Conservation (phyloP, 306 rosid genomes). For the Benincasa hispida region DNA sequence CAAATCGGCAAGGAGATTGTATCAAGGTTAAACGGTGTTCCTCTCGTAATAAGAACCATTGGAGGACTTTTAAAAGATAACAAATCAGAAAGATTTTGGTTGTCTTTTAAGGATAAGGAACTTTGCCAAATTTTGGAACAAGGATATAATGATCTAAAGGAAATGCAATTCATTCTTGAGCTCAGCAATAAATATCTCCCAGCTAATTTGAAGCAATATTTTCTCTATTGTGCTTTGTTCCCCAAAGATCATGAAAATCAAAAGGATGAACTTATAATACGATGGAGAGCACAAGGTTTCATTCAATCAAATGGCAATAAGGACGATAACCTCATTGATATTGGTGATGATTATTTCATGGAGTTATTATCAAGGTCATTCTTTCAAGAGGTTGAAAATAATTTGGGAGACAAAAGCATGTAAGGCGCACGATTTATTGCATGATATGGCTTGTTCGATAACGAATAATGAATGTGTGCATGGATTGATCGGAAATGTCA, state of each 20-base stretch:
- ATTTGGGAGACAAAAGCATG: neutral
- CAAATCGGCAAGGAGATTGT: too few species aligned
- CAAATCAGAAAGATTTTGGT: neutral
- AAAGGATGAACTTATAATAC: neutral
- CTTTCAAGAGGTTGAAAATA: neutral
- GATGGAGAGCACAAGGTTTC: constrained; percentile 27
- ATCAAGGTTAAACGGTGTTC: too few species aligned
- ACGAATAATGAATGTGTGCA: neutral
- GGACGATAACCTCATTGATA: too few species aligned
- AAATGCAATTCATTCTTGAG: neutral
- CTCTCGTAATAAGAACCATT: too few species aligned
- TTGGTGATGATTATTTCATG: neutral
- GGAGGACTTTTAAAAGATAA: too few species aligned
- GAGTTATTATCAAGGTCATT: neutral
- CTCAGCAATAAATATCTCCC: neutral
- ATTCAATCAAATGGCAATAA: neutral
- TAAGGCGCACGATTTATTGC: neutral
- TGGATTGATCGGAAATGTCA: neutral
- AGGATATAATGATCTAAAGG: too few species aligned
- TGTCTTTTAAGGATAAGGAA: neutral
- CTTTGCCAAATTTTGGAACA: neutral
- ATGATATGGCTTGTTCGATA: neutral
- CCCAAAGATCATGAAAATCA: neutral
- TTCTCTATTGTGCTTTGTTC: neutral
- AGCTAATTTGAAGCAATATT: neutral